Evolutionary conservation across 164 flowering plant species (phyloP).

Genomic region (Chloranthus sessilifolius): DNA sequence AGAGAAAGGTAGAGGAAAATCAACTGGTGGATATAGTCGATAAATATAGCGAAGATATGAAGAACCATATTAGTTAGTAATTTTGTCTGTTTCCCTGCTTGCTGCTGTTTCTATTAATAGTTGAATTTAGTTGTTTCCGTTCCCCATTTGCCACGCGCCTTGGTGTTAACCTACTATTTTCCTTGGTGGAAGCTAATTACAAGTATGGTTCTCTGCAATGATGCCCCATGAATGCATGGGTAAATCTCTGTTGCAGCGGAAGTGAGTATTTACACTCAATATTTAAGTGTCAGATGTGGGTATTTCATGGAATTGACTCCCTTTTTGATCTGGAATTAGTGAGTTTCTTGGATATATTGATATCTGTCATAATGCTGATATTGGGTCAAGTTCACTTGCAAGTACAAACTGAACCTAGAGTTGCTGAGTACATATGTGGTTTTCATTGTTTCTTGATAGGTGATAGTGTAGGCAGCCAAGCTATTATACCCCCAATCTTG

Average conservation of each 20-base stretch:
- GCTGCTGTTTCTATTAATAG: not conserved
- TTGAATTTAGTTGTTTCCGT: not conserved
- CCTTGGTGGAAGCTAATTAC: too few relatives aligned
- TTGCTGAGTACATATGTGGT: not conserved
- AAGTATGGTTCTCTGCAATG: too few relatives aligned
- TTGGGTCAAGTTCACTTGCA: not conserved
- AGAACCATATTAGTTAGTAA: too few relatives aligned
- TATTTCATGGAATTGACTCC: too few relatives aligned
- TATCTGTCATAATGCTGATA: not conserved
- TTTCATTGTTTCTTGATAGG: not conserved
- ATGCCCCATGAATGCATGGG: too few relatives aligned
- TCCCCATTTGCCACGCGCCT: not conserved
- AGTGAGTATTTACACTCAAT: not conserved
- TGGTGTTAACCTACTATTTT: not conserved
- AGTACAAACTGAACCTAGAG: not conserved
- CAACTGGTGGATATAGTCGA: too few relatives aligned
- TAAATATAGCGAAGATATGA: too few relatives aligned
- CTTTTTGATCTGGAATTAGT: too few relatives aligned
- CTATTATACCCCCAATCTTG: not conserved
- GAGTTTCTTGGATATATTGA: too few relatives aligned
- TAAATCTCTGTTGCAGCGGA: not conserved
- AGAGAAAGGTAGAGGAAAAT: too few relatives aligned
- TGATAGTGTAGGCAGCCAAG: not conserved
- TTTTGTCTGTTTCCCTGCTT: not conserved
- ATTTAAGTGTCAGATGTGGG: too few relatives aligned